phyloP scores from a whole-genome alignment of 2,329 filamentous ascomycete genomes.

The Tolypocladium cylindrosporum region DNA sequence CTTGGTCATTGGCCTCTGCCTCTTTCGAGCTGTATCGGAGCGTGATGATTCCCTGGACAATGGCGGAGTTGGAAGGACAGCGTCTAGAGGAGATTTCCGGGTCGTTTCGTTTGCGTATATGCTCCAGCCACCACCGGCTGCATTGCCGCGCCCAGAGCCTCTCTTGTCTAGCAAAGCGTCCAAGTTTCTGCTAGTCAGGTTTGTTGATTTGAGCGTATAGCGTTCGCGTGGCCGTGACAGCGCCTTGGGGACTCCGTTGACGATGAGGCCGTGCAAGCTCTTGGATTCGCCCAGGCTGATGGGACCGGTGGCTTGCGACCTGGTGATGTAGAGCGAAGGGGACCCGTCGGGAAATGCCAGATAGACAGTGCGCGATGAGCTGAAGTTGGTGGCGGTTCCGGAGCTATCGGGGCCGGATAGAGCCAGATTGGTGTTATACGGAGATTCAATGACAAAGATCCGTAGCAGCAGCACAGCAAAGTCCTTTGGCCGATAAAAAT shows the following conservation, averaged over 20 bases:
- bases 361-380: conserved; percentile 63
- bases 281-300: conserved; percentile 41
- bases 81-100: conserved; percentile 45
- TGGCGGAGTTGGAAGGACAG: conserved; percentile 35
- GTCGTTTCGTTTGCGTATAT: conserved; percentile 59
- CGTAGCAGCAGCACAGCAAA: conserved; percentile 67
- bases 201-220: conserved; percentile 59
- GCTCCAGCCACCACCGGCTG: conserved; percentile 68
- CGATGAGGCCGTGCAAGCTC: conserved; percentile 59
- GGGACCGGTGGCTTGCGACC: conserved; percentile 32
- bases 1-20: conserved; percentile 12
- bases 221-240: conserved; percentile 65
- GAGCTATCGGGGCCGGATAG: conserved; percentile 22
- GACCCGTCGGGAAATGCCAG: conserved; percentile 75
- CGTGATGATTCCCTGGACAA: conserved; percentile 24
- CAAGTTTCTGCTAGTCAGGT: conserved; percentile 61
- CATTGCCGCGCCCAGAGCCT: conserved; percentile 60
- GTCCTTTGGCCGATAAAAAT: conserved; percentile 60
- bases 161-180: conserved; percentile 57
- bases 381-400: conserved; percentile 35
- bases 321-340: conserved; percentile 61
- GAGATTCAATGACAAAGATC: conserved; percentile 70
- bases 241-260: conserved; percentile 74
- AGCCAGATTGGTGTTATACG: conserved; percentile 57
- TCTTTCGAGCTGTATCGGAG: conserved; percentile 18